Evolutionary conservation across 148 eudicot species (phyloP).

Genomic region (Rhododendron kiyosumense): DNA sequence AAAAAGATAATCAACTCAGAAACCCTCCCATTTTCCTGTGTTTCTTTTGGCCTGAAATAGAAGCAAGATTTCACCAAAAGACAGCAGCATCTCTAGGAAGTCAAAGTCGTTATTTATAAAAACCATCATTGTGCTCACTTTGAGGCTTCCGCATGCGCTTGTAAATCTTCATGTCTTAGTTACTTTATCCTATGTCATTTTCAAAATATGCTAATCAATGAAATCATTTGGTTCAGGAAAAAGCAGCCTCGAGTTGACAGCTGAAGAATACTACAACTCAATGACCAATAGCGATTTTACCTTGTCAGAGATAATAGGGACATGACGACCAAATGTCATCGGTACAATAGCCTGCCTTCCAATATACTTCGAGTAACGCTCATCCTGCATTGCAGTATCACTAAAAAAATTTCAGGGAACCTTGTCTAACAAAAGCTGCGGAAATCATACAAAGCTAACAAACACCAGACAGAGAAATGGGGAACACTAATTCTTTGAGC

Average conservation of each 20-base stretch:
- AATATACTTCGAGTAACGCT: constrained; percentile 78
- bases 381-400: constrained; percentile 52
- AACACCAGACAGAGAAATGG: not conserved
- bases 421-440: not conserved
- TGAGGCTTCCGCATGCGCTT: not conserved
- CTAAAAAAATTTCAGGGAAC: constrained; percentile 3
- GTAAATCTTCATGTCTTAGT: not conserved
- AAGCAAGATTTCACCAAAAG: not conserved
- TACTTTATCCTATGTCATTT: not conserved
- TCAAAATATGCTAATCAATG: not conserved
- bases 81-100: not conserved
- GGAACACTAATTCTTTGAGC: not conserved
- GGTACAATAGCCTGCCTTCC: constrained; percentile 93
- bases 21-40: not conserved
- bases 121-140: not conserved
- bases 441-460: not conserved
- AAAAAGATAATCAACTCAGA: not conserved
- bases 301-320: constrained; percentile 82
- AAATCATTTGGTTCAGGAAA: not conserved
- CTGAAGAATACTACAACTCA: not conserved
- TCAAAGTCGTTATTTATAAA: not conserved
- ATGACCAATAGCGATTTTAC: constrained; percentile 27
- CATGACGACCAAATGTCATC: constrained; percentile 82
- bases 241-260: not conserved
- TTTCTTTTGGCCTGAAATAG: not conserved